These are phyloP conservation scores for Chlorella ohadii DNA, from an alignment of 139 green algal genomes.

Conservation along the genomic window DNA sequence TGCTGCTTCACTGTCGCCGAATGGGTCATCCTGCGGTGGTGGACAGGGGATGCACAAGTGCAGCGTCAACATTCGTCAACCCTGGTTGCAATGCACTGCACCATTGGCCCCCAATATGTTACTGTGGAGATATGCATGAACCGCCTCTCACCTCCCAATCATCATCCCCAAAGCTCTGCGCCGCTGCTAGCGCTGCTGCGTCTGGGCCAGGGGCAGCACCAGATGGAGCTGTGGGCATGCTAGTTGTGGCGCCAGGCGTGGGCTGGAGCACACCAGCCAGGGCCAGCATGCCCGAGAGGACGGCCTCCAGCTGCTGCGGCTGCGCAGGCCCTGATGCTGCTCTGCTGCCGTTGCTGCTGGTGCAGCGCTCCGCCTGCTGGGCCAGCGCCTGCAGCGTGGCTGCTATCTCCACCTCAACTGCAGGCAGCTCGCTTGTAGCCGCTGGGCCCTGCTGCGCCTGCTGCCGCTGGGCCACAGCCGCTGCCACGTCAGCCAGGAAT, in stretches of 20 bases:
- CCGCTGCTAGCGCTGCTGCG: not conserved
- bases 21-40: slow-evolving; percentile 7
- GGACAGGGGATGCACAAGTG: too few relatives aligned
- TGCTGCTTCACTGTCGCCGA: not conserved
- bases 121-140: too few relatives aligned
- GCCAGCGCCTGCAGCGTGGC: not conserved
- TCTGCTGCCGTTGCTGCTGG: not conserved
- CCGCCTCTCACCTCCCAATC: not conserved
- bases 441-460: not conserved
- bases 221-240: too few relatives aligned
- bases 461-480: not conserved
- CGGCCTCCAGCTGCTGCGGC: slow-evolving; percentile 4
- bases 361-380: not conserved
- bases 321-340: not conserved
- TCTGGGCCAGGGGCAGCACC: not conserved
- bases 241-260: not conserved
- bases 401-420: not conserved
- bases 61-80: too few relatives aligned
- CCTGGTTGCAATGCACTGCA: too few relatives aligned
- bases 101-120: too few relatives aligned
- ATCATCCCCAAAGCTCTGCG: slow-evolving; percentile 2
- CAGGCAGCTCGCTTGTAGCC: not conserved
- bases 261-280: slow-evolving; percentile 3
- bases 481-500: not conserved
- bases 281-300: not conserved